These are phyloP conservation scores for Kalanchoe fedtschenkoi DNA, from an alignment of 164 flowering plant species.

Conservation along the genomic window DNA sequence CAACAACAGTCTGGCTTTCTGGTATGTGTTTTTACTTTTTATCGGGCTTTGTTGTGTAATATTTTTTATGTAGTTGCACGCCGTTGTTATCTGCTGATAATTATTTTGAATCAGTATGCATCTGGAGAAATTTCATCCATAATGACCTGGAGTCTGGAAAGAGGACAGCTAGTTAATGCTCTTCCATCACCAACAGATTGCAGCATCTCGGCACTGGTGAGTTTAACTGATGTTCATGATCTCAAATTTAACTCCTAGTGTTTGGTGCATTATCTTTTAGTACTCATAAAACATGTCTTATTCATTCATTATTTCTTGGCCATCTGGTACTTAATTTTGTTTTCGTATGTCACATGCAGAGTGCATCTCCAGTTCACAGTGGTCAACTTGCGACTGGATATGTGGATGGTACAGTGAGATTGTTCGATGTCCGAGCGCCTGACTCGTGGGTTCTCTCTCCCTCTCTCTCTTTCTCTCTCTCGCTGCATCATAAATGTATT, in stretches of 20 bases:
- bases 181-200: constrained; percentile 64
- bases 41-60: neutral
- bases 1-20: constrained; percentile 94
- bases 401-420: constrained; percentile 77
- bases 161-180: constrained; percentile 66
- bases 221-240: neutral
- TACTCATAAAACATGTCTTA: neutral
- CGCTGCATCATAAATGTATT: neutral
- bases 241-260: neutral
- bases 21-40: constrained; percentile 29
- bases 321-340: neutral
- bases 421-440: constrained; percentile 79
- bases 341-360: constrained; percentile 28
- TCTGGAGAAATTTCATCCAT: constrained; percentile 82
- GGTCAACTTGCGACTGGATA: constrained; percentile 87
- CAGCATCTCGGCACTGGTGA: constrained; percentile 75
- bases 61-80: neutral
- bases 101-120: constrained; percentile 44
- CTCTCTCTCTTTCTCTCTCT: neutral
- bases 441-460: constrained; percentile 47
- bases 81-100: neutral
- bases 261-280: neutral
- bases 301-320: neutral
- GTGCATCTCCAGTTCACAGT: constrained; percentile 96
- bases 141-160: constrained; percentile 92